phyloP scores from a whole-genome alignment of 768 basidiomycete species.

The Clavulina sp. region DNA sequence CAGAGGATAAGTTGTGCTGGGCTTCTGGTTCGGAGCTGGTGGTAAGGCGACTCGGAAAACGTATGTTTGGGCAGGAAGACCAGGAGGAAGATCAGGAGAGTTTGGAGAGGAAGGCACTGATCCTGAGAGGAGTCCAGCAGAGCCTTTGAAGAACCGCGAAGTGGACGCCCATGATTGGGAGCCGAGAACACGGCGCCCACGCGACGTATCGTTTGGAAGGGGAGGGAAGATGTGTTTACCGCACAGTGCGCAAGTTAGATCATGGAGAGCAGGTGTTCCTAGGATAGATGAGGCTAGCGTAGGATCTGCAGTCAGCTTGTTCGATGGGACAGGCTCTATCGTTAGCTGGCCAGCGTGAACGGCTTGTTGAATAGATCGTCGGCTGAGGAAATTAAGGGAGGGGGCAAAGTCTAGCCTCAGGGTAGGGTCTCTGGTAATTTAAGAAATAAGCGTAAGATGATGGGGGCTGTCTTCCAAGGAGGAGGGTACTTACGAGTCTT shows the following conservation, averaged over 20 bases:
- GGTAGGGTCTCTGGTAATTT: conserved; percentile 57
- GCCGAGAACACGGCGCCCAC: conserved; percentile 16
- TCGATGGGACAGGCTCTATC: conserved; percentile 67
- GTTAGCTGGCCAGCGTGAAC: conserved; percentile 75
- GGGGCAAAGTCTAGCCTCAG: conserved; percentile 87
- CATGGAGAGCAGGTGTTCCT: conserved; percentile 15
- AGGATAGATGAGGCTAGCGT: background rate
- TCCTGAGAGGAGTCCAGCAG: conserved; percentile 13
- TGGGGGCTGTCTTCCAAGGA: background rate
- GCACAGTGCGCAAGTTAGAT: conserved; percentile 65
- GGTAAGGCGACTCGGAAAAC: conserved; percentile 20
- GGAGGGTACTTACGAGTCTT: conserved; percentile 65
- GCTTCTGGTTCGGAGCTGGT: conserved; percentile 7
- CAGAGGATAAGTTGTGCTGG: conserved; percentile 39
- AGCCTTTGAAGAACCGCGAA: conserved; percentile 9
- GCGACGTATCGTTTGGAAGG: background rate
- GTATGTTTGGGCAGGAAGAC: conserved; percentile 12
- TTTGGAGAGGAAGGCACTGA: conserved; percentile 6
- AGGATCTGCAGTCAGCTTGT: conserved; percentile 37
- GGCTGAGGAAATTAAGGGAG: conserved; percentile 83
- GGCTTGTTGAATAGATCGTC: conserved; percentile 65
- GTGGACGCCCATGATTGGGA: conserved; percentile 8
- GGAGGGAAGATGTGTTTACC: conserved; percentile 30
- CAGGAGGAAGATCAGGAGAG: conserved; percentile 10
- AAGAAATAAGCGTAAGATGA: background rate